Conservation (phyloP, 257 asterid species). For the Nicotiana paniculata region DNA sequence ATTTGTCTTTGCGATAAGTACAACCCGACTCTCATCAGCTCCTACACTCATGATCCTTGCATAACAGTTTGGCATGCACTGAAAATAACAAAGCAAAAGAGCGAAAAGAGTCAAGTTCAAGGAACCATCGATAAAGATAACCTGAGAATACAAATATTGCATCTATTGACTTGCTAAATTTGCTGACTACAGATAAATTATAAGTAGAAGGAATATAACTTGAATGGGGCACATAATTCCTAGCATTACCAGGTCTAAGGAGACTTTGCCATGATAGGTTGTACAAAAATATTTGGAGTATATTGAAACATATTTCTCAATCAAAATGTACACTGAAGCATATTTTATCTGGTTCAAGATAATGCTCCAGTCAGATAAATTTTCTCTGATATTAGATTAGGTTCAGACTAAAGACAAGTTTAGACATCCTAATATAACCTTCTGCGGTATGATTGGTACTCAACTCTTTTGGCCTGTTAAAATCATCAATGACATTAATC, state of each 20-base stretch:
- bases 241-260: neutral
- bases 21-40: constrained; percentile 93
- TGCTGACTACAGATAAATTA: neutral
- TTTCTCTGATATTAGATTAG: neutral
- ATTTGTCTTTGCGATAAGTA: constrained; percentile 82
- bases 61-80: constrained; percentile 99
- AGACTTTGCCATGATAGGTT: neutral
- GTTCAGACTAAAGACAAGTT: neutral
- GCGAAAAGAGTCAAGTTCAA: neutral
- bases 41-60: constrained; percentile 99
- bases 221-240: neutral
- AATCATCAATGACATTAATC: neutral
- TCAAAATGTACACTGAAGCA: neutral
- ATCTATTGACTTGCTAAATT: neutral
- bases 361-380: neutral
- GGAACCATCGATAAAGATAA: neutral
- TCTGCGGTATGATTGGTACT: neutral
- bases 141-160: neutral
- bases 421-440: neutral
- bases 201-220: neutral
- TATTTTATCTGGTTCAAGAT: neutral
- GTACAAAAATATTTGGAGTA: neutral
- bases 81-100: neutral
- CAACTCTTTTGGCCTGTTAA: neutral
- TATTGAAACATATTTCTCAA: neutral